phyloP scores from a whole-genome alignment of 495 filamentous ascomycete genomes.

The Aspergillus avenaceus region DNA sequence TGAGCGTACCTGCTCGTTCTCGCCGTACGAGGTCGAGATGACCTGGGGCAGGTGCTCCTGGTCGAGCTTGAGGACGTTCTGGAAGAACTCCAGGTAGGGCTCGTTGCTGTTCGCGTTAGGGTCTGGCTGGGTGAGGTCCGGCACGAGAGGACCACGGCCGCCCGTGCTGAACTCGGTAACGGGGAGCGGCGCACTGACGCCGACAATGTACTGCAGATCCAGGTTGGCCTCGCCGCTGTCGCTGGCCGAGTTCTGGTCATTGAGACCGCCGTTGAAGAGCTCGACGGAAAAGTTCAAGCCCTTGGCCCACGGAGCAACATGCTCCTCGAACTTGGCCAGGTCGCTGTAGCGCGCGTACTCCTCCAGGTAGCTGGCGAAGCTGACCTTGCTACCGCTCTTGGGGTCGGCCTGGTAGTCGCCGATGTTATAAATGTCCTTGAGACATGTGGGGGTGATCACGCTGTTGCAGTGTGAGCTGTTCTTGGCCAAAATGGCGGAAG shows the following conservation, averaged over 20 bases:
- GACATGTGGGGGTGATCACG: constrained; percentile 55
- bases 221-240: constrained; percentile 68
- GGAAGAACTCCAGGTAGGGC: constrained; percentile 70
- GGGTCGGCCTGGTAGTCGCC: constrained; percentile 44
- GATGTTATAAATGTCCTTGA: constrained; percentile 58
- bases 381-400: constrained; percentile 46
- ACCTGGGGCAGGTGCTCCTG: constrained; percentile 62
- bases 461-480: constrained; percentile 31
- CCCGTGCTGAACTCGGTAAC: constrained; percentile 66
- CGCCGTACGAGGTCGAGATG: constrained; percentile 77
- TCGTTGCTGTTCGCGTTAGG: constrained; percentile 59
- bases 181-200: constrained; percentile 53
- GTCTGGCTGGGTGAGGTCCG: constrained; percentile 56
- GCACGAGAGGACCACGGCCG: constrained; percentile 57
- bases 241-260: constrained; percentile 44
- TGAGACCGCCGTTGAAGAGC: constrained; percentile 52
- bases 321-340: constrained; percentile 50
- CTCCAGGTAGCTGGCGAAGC: constrained; percentile 65
- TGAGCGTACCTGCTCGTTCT: constrained; percentile 57
- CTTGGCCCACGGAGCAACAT: constrained; percentile 48
- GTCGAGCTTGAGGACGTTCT: constrained; percentile 50
- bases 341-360: constrained; percentile 61
- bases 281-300: constrained; percentile 62
- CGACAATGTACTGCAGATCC: constrained; percentile 67
- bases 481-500: constrained; percentile 13